These are phyloP conservation scores for Hanseniaspora taiwanica DNA, from an alignment of 805 yeast genomes.

Conservation along the genomic window DNA sequence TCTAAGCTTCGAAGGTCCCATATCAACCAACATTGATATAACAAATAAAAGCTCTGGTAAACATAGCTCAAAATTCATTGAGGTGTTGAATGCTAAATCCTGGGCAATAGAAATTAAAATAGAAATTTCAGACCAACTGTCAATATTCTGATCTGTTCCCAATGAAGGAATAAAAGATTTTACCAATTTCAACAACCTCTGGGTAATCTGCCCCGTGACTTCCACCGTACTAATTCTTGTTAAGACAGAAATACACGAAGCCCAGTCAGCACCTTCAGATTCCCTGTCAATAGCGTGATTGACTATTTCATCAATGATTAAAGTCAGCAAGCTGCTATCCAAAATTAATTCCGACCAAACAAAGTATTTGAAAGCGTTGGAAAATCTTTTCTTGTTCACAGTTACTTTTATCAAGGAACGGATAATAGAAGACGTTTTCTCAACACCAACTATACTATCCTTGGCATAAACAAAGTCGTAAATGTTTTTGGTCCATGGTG, in stretches of 20 bases:
- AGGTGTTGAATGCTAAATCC: conserved; percentile 58
- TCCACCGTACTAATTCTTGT: conserved; percentile 58
- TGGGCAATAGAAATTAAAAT: conserved; percentile 53
- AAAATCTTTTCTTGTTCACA: conserved; percentile 31
- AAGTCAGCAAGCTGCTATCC: conserved; percentile 44
- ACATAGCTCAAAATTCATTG: conserved; percentile 44
- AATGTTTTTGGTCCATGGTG: conserved; percentile 68
- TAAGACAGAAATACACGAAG: conserved; percentile 45
- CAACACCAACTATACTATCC: conserved; percentile 47
- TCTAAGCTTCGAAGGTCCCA: conserved; percentile 44
- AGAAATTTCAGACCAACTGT: conserved; percentile 57
- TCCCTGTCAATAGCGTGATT: conserved; percentile 63
- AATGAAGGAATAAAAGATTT: conserved; percentile 33
- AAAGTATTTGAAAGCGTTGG: conserved; percentile 41
- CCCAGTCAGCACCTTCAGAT: conserved; percentile 63
- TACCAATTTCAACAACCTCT: conserved; percentile 42
- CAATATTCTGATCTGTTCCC: conserved; percentile 30
- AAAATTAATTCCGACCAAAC: conserved; percentile 57
- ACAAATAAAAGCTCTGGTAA: conserved; percentile 62
- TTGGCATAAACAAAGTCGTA: conserved; percentile 41
- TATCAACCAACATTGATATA: conserved; percentile 42
- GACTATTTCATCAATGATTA: conserved; percentile 60
- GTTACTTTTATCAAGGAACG: conserved; percentile 51
- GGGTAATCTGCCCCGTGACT: conserved; percentile 50
- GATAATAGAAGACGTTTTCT: conserved; percentile 44